Evolutionary conservation across 1,284 basidiomycete genomes (phyloP), one percentile per base, ranked within the genome.

Genomic region (Omphalotus olearius): DNA sequence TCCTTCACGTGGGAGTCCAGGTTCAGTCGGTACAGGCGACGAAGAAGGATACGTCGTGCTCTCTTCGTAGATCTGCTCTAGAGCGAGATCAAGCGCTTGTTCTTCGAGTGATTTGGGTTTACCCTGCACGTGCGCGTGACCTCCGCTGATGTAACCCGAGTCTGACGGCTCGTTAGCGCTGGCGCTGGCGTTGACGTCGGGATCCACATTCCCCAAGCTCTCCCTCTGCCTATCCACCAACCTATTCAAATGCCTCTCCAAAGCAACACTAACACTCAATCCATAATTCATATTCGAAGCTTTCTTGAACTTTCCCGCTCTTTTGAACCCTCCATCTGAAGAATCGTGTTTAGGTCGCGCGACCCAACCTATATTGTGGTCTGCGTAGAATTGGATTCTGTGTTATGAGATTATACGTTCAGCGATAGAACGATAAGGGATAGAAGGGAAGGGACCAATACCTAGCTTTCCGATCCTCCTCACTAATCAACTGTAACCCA

Each of bases 221-320:
- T 68, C 72, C 7, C 68, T 68, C 4, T 61, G 64, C n/a, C 69
- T 63, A 6, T 71, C 72, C 49, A 81, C 75, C 23, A 85, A 70
- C 10, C 58, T 66, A 14, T 69, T 62, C 46, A 92, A 79, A 58
- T 89, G 80, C 63, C 82, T 81, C 68, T 94, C 91, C 59, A 89
- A 75, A 54, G 80, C 78, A 36, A 92, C 69, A n/a, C 85, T 88
- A 7, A 93, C 72, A 47, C 73, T 72, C 25, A 90, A 79, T 1
- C 79, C 89, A 64, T 90, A 92, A 68, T 94, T 94, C 86, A 93
- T 89, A 68, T 55, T 55, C 16, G 83, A 85, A 0, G 89, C 90
- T 68, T 93, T 93, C 75, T 93, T 93, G 76, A 93, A 93, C 33
- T 89, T 82, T 52, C 92, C 92, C 14, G 87, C 85, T 51, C 92